Evolutionary conservation across 495 filamentous ascomycete genomes (phyloP), one percentile per base, ranked within the genome.

Genomic region (Talaromyces borbonicus): DNA sequence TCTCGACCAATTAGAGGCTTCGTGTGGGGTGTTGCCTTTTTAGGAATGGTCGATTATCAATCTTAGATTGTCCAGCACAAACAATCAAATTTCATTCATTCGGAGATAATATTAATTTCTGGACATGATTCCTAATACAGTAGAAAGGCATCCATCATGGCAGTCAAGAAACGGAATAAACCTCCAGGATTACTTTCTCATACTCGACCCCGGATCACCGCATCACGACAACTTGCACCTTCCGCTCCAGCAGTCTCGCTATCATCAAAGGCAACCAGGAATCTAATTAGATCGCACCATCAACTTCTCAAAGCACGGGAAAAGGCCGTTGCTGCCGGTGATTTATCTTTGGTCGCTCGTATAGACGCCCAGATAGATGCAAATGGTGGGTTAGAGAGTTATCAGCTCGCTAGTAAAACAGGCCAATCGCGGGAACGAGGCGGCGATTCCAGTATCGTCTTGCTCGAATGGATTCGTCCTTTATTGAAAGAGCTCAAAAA

Each of bases 401-500:
- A 99, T 56, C 92, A 99, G 58, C 71, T 77, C 46, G 92, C 92
- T 31, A 97, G 92, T 65, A 81, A 88, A 33, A 73, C 83, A 41
- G 92, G 92, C 2, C 92, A 99, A 59, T 80, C 83, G 11, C 70
- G 74, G 40, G 78, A 85, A 26, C 81, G 92, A 43, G 92, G 92
- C 11, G 92, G 92, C 18, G 92, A 99, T 68, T 90, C 86, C 18
- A 94, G 87, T 36, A 83, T 75, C 56, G 67, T 90, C 3, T 69
- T 99, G 16, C 75, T 96, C 65, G 74, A 90, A 57, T 99, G 92
- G 92, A 73, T 97, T 25, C 60, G 72, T 37, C 66, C 78, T 3
- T 48, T 62, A 24, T 52, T 69, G 41, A 56, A 36, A 24, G 44
- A 51, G 32, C 52, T 54, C 48, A 52, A 57, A 48, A 48, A 55